Conservation (phyloP, 2,329 filamentous ascomycete species). For the Aureobasidium mangrovei region DNA sequence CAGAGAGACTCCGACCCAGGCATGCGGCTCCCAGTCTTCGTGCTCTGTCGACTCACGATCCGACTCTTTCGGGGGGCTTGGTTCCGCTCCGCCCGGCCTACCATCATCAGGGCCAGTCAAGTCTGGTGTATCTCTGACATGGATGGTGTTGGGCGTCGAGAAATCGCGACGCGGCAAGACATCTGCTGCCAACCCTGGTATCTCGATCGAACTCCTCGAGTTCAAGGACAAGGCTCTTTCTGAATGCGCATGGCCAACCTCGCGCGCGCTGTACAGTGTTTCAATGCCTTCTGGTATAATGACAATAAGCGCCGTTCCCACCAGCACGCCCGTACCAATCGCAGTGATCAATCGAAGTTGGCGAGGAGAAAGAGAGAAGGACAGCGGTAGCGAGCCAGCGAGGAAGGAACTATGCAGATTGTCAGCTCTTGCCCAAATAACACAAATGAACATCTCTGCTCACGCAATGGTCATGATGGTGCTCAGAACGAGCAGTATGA, state of each 20-base stretch:
- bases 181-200: neutral
- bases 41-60: conserved; percentile 5
- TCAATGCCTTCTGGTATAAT: conserved; percentile 97
- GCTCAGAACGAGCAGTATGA: conserved; percentile 57
- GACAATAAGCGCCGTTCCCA: conserved; percentile 90
- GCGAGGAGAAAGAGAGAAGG: conserved; percentile 76
- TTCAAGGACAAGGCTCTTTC: neutral
- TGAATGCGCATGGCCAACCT: conserved; percentile 19
- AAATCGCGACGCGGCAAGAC: neutral
- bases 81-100: neutral
- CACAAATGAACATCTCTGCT: conserved; percentile 24
- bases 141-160: neutral
- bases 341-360: conserved; percentile 85
- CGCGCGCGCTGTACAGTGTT: conserved; percentile 60
- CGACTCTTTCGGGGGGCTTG: neutral
- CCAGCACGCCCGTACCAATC: conserved; percentile 84
- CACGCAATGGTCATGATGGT: conserved; percentile 57
- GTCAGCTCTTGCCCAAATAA: neutral
- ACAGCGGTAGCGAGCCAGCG: conserved; percentile 81
- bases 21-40: conserved; percentile 50
- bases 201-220: neutral
- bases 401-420: conserved; percentile 67
- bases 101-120: conserved; percentile 26
- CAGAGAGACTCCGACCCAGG: conserved; percentile 78
- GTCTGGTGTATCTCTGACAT: conserved; percentile 10